Evolutionary conservation across 768 basidiomycete species (phyloP), one percentile per base, ranked within the genome.

Genomic region (Pulveroboletus ravenelii): DNA sequence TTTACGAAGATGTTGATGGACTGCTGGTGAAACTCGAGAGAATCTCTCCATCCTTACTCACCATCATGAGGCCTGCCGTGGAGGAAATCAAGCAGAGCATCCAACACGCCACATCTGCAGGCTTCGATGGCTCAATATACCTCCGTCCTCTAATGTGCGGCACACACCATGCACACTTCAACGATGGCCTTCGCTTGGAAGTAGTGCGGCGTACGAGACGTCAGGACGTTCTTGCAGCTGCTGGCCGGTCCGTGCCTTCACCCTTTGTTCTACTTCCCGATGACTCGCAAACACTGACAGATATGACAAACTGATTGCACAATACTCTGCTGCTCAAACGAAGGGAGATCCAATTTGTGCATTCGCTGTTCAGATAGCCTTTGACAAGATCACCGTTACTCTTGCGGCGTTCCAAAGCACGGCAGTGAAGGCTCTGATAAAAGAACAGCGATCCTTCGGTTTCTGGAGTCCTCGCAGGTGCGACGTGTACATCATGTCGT

Each of bases 391-490:
- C 52, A 80, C 85, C 0, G 70, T 76, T 1, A 77, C 80, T 10
- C 72, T 92, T 2, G 88, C 86, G 0, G 72, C 80, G 2, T 87
- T 80, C 62, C 89, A 92, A 61, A 78, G 78, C 9, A 64, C 70
- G 1, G 82, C 84, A 1, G 77, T 89, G 34, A 83, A 82, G 62
- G 77, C 77, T 3, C 73, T 89, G 6, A 72, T 89, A 46, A 90
- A 86, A 64, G 87, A 90, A 60, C 80, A 84, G 52, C 80, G 82
- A 10, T 90, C 91, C 0, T 93, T 90, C 53, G 90, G 91, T 0
- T 88, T 82, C 61, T 93, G 88, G 89, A 88, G 87, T 65, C 90
- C 90, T n/a, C 78, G 89, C 14, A 75, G 89, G 35, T 92, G 91
- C 57, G 90, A 93, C 55, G 90, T 93, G 10, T 93, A 92, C 55